Evolutionary conservation across 768 basidiomycete genomes (phyloP).

Genomic region (Pleurotus cornucopiae): DNA sequence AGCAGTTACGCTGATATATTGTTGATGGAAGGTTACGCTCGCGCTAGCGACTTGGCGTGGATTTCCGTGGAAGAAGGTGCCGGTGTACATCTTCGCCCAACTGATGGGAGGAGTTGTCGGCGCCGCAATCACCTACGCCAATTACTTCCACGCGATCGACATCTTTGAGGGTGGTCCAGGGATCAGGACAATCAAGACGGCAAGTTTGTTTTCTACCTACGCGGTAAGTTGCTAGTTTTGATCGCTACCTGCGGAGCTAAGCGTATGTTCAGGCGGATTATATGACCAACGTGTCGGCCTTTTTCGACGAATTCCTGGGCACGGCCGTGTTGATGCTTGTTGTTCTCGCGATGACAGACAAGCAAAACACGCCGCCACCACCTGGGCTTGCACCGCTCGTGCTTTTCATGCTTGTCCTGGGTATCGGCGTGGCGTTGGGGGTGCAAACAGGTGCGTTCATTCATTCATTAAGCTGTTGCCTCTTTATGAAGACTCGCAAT

Average conservation of each 20-base stretch:
- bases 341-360: conserved; percentile 52
- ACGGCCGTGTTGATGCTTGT: conserved; percentile 54
- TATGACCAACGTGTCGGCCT: conserved; percentile 34
- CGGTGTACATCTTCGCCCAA: conserved; percentile 62
- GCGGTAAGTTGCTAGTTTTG: conserved; percentile 34
- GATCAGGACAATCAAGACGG: conserved; percentile 54
- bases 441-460: conserved; percentile 49
- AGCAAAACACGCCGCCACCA: conserved; percentile 44
- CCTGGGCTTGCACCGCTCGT: conserved; percentile 50
- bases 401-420: conserved; percentile 56
- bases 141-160: conserved; percentile 68
- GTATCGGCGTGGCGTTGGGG: conserved; percentile 55
- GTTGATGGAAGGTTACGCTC: conserved; percentile 54
- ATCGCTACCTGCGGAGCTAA: background rate
- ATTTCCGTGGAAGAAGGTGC: conserved; percentile 82
- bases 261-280: conserved; percentile 25
- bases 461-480: background rate
- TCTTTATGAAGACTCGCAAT: background rate
- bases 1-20: conserved; percentile 12
- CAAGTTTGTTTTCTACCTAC: conserved; percentile 54
- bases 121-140: conserved; percentile 57
- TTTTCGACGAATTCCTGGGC: conserved; percentile 55
- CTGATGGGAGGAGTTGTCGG: conserved; percentile 61
- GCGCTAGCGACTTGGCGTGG: conserved; percentile 62
- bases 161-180: conserved; percentile 54